Percentiles rank a stretch among this genome's conserved stretches.
Conservation (phyloP, 371 early-diverging fungal genomes). For the Dichotomocladium elegans region DNA sequence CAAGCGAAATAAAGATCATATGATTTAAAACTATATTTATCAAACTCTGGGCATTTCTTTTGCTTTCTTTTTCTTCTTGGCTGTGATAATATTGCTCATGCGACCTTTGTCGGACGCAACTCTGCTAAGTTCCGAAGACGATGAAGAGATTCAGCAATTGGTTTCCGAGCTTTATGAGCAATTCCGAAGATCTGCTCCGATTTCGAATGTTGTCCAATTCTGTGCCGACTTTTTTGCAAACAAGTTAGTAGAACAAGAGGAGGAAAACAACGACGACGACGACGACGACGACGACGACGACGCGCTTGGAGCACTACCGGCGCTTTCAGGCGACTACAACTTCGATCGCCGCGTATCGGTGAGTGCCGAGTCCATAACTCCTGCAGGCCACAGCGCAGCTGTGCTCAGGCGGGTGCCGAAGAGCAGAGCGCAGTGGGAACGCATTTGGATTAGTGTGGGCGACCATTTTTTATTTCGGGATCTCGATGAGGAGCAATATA, state of each 20-base stretch:
- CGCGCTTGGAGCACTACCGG: neutral
- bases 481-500: constrained; percentile 93
- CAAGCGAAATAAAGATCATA: neutral
- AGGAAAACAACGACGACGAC: constrained; percentile 10
- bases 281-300: constrained; percentile 12
- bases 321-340: neutral
- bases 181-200: constrained; percentile 9
- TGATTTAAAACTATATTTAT: no score
- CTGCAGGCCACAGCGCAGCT: constrained; percentile 68
- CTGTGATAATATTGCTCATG: no score
- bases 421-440: constrained; percentile 75
- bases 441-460: constrained; percentile 77
- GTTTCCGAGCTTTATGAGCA: constrained; percentile 28
- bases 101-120: neutral
- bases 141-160: constrained; percentile 7
- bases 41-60: neutral
- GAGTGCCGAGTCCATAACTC: constrained; percentile 95
- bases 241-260: constrained; percentile 52
- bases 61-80: neutral
- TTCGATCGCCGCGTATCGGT: constrained; percentile 82
- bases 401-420: constrained; percentile 91
- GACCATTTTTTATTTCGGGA: constrained; percentile 91
- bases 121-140: neutral
- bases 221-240: constrained; percentile 77
- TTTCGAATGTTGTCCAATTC: constrained; percentile 77